Evolutionary conservation across 352 stramenopile species (phyloP).

Genomic region (Saprolegnia parasitica): DNA sequence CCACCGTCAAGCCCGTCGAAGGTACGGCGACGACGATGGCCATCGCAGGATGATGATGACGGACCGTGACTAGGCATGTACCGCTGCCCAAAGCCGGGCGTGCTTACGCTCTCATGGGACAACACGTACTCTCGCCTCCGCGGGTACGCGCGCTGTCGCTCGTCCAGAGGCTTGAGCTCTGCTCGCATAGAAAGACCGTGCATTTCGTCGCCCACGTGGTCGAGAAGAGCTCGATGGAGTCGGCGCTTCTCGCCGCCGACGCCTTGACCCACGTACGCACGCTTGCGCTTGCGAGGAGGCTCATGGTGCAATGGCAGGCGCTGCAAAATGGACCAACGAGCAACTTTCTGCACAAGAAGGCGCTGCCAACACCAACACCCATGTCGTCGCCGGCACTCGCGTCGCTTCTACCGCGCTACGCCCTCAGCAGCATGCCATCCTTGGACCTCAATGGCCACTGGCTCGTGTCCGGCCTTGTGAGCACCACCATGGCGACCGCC

Average conservation of each 20-base stretch:
- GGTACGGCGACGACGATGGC: slow-evolving; percentile 13
- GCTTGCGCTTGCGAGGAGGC: not conserved
- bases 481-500: slow-evolving; percentile 23
- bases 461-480: slow-evolving; percentile 61
- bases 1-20: slow-evolving; percentile 44
- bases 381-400: slow-evolving; percentile 12
- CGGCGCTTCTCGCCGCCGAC: slow-evolving; percentile 57
- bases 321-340: slow-evolving; percentile 18
- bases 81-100: slow-evolving; percentile 49
- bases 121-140: slow-evolving; percentile 76
- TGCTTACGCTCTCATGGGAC: slow-evolving; percentile 64
- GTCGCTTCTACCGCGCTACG: not conserved
- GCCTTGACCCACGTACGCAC: slow-evolving; percentile 51
- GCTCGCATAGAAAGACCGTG: slow-evolving; percentile 56
- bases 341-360: slow-evolving; percentile 25
- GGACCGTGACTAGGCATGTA: slow-evolving; percentile 37
- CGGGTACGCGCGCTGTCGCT: slow-evolving; percentile 35
- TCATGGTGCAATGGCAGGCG: slow-evolving; percentile 1
- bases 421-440: not conserved
- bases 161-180: not conserved
- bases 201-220: slow-evolving; percentile 73
- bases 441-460: slow-evolving; percentile 32
- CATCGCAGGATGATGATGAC: not conserved
- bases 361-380: slow-evolving; percentile 1
- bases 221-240: slow-evolving; percentile 63